Base-by-base conservation (phyloP, 441 rosid species). In the Erodium trifolium region DNA sequence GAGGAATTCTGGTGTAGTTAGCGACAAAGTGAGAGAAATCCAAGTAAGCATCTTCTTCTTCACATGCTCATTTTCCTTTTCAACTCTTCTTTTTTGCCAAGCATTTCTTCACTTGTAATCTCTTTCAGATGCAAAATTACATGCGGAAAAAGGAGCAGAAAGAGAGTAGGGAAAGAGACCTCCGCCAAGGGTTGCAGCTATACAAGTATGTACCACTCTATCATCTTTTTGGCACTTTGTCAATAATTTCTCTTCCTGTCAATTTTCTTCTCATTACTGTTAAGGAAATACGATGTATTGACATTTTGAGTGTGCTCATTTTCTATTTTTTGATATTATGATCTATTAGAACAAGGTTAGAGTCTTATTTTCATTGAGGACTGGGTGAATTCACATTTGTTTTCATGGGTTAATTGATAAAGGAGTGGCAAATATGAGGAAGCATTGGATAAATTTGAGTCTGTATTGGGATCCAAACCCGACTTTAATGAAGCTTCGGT, bases 401-500 rank as follows among this genome's bases (percentile, higher is more conserved):
- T 5, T 34, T 17, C 69, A 14, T 63, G 59, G 68, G 8, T 43
- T 66, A 11, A 71, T 67, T 60, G 63, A 18, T 68, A 18, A 77
- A 91, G 99, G 84, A 78, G 69, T 78, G 97, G 75, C 55, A 89
- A 88, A 16, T 91, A 88, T 68, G 92, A 89, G 79, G 92, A 88
- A 80, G 95, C 97, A 37, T 68, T 85, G 79, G 92, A 78, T 85
- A 93, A 82, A 71, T 93, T 93, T 71, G 99, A 93, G 84, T 93
- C 99, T 23, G 93, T 91, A 14, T 64, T 91, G 79, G 96, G 99
- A 62, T 86, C 95, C 12, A 93, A 81, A 86, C 97, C 99, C 66
- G 87, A 88, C 27, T 72, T 81, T 27, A 70, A 70, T 51, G 99
- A 93, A 83, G 83, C 96, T 78, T 72, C 99, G 2, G 89, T 89